Evolutionary conservation across 495 filamentous ascomycete species (phyloP).

Genomic region (Chaetomidium leptoderma): DNA sequence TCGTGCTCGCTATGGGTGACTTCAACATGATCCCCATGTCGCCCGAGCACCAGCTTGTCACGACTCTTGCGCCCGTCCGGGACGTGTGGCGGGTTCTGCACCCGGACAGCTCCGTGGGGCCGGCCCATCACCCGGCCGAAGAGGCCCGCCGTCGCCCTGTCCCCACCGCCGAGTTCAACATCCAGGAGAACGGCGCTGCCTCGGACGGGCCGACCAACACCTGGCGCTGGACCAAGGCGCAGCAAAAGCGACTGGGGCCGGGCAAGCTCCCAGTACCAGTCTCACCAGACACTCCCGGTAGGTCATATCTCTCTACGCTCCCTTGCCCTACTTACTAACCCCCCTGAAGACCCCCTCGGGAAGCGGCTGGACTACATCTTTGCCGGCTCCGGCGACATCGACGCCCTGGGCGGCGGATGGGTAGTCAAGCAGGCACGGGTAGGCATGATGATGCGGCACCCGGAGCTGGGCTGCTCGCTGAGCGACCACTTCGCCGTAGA

Average conservation of each 20-base stretch:
- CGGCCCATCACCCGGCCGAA: slow-evolving; percentile 62
- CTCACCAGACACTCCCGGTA: slow-evolving; percentile 45
- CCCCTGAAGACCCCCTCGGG: slow-evolving; percentile 59
- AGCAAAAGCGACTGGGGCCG: slow-evolving; percentile 52
- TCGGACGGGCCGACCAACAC: slow-evolving; percentile 86
- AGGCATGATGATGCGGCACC: slow-evolving; percentile 80
- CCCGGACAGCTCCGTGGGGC: slow-evolving; percentile 73
- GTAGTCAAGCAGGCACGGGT: slow-evolving; percentile 62
- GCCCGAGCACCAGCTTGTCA: slow-evolving; percentile 80
- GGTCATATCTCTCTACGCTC: background rate
- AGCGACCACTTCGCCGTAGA: slow-evolving; percentile 92
- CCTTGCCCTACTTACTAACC: background rate
- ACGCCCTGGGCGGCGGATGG: slow-evolving; percentile 49
- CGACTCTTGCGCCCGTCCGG: slow-evolving; percentile 67
- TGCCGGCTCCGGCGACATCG: slow-evolving; percentile 32
- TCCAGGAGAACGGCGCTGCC: slow-evolving; percentile 76
- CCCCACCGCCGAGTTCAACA: slow-evolving; percentile 71
- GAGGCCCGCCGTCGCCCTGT: slow-evolving; percentile 48
- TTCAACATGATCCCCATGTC: slow-evolving; percentile 93
- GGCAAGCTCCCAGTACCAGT: slow-evolving; percentile 49
- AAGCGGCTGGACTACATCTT: slow-evolving; percentile 97
- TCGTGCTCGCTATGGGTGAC: slow-evolving; percentile 82
- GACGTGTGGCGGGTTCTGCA: slow-evolving; percentile 80
- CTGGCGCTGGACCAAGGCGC: slow-evolving; percentile 77
- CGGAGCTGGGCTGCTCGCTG: slow-evolving; percentile 72